Evolutionary conservation across 164 flowering plant genomes (phyloP).

Genomic region (Kalanchoe fedtschenkoi): DNA sequence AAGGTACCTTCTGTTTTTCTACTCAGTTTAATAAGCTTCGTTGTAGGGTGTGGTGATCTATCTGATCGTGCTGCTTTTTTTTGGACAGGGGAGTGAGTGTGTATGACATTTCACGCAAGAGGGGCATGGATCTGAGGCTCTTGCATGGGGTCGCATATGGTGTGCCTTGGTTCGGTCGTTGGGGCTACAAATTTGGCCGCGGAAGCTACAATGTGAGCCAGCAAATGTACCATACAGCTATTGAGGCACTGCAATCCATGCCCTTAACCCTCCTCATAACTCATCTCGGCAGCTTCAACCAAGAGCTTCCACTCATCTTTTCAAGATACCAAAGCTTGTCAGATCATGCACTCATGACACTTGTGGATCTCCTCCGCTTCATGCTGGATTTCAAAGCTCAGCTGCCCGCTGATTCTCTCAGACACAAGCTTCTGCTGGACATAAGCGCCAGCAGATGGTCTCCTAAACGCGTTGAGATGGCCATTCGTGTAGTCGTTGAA

Average conservation of each 20-base stretch:
- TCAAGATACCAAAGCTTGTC: slow-evolving; percentile 56
- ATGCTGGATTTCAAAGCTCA: slow-evolving; percentile 52
- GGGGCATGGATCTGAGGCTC: slow-evolving; percentile 71
- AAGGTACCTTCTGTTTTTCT: slow-evolving; percentile 40
- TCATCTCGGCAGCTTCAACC: slow-evolving; percentile 19
- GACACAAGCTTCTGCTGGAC: slow-evolving; percentile 26
- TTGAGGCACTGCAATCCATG: slow-evolving; percentile 51
- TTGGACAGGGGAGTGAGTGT: slow-evolving; percentile 65
- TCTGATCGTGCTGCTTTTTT: neutral
- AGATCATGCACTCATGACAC: slow-evolving; percentile 36
- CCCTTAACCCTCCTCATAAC: slow-evolving; percentile 45
- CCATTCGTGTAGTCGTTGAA: slow-evolving; percentile 68
- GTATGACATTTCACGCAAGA: slow-evolving; percentile 54
- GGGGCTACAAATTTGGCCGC: slow-evolving; percentile 77
- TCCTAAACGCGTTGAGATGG: slow-evolving; percentile 77
- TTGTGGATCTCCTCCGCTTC: slow-evolving; percentile 59
- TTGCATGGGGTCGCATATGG: slow-evolving; percentile 67
- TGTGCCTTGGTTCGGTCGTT: slow-evolving; percentile 72
- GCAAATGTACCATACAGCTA: slow-evolving; percentile 51
- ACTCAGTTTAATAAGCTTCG: neutral
- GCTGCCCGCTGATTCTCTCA: slow-evolving; percentile 27
- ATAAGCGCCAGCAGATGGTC: slow-evolving; percentile 74
- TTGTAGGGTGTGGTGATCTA: too few species aligned
- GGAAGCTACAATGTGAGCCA: slow-evolving; percentile 68
- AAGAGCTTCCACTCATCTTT: slow-evolving; percentile 31